Evolutionary conservation across 208 protist genomes (phyloP).

Genomic region (Herpetomonas tarakana): DNA sequence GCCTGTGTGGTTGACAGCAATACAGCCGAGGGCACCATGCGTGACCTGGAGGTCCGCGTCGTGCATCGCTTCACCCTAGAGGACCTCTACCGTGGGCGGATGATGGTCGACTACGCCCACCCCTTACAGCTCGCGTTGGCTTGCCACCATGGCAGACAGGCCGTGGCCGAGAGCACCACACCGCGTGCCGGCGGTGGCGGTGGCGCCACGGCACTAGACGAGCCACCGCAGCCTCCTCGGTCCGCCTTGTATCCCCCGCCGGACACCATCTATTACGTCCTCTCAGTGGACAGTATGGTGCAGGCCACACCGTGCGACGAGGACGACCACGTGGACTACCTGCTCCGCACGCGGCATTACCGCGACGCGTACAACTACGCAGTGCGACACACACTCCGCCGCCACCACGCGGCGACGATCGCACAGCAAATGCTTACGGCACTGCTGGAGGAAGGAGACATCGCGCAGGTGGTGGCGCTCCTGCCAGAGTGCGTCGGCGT

Average conservation of each 20-base stretch:
- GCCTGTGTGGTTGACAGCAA: slow-evolving; percentile 30
- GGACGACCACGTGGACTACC: slow-evolving; percentile 68
- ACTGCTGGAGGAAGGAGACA: slow-evolving; percentile 13
- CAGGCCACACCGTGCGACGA: slow-evolving; percentile 39
- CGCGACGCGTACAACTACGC: slow-evolving; percentile 52
- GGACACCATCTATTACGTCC: slow-evolving; percentile 46
- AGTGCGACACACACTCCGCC: slow-evolving; percentile 18
- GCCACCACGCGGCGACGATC: slow-evolving; percentile 16
- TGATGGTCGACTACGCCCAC: slow-evolving; percentile 48
- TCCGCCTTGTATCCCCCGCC: slow-evolving; percentile 7
- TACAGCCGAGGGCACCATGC: slow-evolving; percentile 29
- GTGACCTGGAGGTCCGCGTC: slow-evolving; percentile 65
- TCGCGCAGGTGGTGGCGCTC: slow-evolving; percentile 17
- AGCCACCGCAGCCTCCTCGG: slow-evolving; percentile 3
- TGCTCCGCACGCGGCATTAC: slow-evolving; percentile 29
- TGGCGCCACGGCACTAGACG: not conserved
- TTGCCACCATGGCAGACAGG: slow-evolving; percentile 6
- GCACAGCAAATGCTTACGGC: slow-evolving; percentile 28
- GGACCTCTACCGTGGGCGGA: slow-evolving; percentile 51
- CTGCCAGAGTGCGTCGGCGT: slow-evolving; percentile 22
- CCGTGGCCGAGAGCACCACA: too few relatives aligned
- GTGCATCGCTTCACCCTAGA: slow-evolving; percentile 44
- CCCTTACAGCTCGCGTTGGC: slow-evolving; percentile 59
- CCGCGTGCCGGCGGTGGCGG: not conserved
- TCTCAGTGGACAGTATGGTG: slow-evolving; percentile 47